Conservation (phyloP, 495 filamentous ascomycete genomes). For the Penicillium longicatenatum region DNA sequence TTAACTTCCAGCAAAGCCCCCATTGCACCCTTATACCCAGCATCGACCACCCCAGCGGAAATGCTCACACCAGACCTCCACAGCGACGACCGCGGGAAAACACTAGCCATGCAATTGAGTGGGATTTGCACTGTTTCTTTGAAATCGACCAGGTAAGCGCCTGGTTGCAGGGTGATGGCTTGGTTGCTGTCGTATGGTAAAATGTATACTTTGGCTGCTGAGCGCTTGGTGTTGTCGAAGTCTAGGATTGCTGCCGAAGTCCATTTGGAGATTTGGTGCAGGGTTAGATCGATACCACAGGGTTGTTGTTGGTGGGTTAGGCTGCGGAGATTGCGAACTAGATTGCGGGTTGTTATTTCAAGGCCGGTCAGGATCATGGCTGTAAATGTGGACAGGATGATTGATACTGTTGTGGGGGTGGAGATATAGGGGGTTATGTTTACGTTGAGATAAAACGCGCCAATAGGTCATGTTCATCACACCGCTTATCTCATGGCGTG, state of each 20-base stretch:
- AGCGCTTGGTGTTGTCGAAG: slow-evolving; percentile 44
- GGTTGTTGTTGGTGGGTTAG: slow-evolving; percentile 40
- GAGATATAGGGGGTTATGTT: too few species aligned
- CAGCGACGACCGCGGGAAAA: slow-evolving; percentile 42
- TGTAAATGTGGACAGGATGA: neutral
- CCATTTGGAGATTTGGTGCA: slow-evolving; percentile 36
- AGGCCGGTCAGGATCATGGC: neutral
- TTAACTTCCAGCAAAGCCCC: slow-evolving; percentile 45
- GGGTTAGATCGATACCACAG: slow-evolving; percentile 46
- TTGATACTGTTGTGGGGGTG: too few species aligned
- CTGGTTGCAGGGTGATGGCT: slow-evolving; percentile 10
- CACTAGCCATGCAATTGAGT: slow-evolving; percentile 38
- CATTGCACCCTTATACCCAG: slow-evolving; percentile 49
- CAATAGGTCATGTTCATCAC: too few species aligned
- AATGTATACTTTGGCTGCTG: slow-evolving; percentile 26
- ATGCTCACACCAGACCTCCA: slow-evolving; percentile 42
- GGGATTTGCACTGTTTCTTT: slow-evolving; percentile 48
- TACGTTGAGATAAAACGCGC: too few species aligned
- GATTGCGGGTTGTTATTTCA: slow-evolving; percentile 24
- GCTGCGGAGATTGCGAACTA: slow-evolving; percentile 36
- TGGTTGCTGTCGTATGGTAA: neutral
- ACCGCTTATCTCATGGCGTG: too few species aligned
- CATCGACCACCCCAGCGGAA: slow-evolving; percentile 46
- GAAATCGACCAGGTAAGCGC: slow-evolving; percentile 49
- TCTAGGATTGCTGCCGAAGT: slow-evolving; percentile 44